Conservation (phyloP, 768 basidiomycete genomes). For the Tylopilus vinaceipallidus region DNA sequence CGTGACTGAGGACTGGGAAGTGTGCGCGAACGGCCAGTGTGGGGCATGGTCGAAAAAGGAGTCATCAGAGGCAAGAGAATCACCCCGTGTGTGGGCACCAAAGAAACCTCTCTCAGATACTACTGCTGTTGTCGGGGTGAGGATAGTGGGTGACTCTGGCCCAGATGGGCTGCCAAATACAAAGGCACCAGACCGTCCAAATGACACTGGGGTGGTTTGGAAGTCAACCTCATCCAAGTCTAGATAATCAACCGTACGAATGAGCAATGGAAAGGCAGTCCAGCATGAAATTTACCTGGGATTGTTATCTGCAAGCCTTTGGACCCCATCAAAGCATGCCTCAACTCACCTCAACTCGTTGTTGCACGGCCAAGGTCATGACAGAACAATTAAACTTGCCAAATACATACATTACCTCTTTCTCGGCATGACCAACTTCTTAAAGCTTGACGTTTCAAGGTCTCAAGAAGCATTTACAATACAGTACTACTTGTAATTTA, state of each 20-base stretch:
- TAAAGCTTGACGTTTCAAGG: no score
- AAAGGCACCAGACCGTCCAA: conserved; percentile 59
- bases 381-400: no score
- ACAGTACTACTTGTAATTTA: no score
- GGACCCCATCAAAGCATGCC: conserved; percentile 39
- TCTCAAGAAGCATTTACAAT: no score
- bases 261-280: background rate
- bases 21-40: conserved; percentile 64
- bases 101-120: conserved; percentile 65
- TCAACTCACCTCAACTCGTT: no score
- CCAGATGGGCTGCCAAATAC: conserved; percentile 50
- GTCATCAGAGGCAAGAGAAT: conserved; percentile 77
- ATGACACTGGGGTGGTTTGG: conserved; percentile 58
- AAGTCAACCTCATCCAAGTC: conserved; percentile 81
- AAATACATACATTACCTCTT: no score
- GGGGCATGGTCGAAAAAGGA: conserved; percentile 65
- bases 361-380: no score
- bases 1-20: conserved; percentile 68
- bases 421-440: no score
- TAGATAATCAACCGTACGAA: conserved; percentile 27
- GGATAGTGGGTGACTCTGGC: conserved; percentile 63
- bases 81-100: conserved; percentile 58
- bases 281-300: conserved; percentile 37
- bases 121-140: conserved; percentile 45
- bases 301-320: conserved; percentile 48